Base-by-base conservation (phyloP, 1,139 yeast genomes). In the Wickerhamomyces sp. region DNA sequence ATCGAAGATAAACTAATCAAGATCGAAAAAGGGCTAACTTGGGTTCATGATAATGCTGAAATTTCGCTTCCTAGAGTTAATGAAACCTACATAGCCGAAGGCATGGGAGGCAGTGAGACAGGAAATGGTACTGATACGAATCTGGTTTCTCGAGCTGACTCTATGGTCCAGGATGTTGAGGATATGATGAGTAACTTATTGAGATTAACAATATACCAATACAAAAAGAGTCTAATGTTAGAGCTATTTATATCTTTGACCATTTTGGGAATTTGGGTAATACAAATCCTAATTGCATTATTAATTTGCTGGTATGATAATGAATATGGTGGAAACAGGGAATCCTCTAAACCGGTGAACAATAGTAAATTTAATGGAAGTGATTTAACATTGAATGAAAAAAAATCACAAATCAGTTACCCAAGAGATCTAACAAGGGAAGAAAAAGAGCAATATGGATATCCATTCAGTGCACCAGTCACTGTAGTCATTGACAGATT, bases 31-130 rank as follows among this genome's bases (percentile, higher is more conserved):
- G 97, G 95, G 0, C 60, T 90, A 39, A 72, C 80, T 1, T 92
- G 97, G 97, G 64, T 90, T 3, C 71, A 83, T 50, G 66, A 79
- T 26, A 70, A 85, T 48, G 71, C 90, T 3, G 67, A 75, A 14
- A 63, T 90, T 2, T 47, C 64, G 0, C 56, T 90, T 1, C 96
- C 97, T 0, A 53, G 68, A 26, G 59, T 78, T 9, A 59, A 67
- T 39, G 57, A 60, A 2, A 47, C 58, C 2, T 61, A 60, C 10
- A 43, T 68, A 2, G 28, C 51, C 7, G 37, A 45, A 29, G 47
- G 59, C 1, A 29, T 53, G 14, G 43, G 35, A 14, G n/a, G 18
- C 21, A 5, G 20, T 39, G 28, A 29, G 27, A 37, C 19, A 24
- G 32, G 43, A 25, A 31, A 35, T 34, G 5, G 12, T n/a, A n/a